These are phyloP conservation scores for Xylaria telfairii DNA, from an alignment of 495 filamentous ascomycete species.

Conservation along the genomic window DNA sequence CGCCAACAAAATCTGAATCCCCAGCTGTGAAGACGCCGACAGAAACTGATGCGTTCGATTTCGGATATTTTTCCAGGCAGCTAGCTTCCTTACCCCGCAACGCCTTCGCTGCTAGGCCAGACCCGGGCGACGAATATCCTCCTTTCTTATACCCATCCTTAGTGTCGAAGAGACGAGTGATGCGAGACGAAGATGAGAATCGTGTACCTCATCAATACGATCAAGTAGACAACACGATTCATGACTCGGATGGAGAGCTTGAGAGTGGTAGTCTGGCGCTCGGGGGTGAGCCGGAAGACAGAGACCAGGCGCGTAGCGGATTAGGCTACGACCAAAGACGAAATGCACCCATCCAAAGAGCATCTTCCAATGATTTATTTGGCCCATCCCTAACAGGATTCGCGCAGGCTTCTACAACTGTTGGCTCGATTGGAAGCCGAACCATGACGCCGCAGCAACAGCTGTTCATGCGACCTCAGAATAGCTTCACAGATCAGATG, in stretches of 20 bases:
- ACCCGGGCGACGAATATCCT: constrained; percentile 58
- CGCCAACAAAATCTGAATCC: constrained; percentile 18
- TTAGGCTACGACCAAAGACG: constrained; percentile 58
- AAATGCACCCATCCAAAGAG: constrained; percentile 72
- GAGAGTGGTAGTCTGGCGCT: constrained; percentile 85
- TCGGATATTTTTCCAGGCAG: constrained; percentile 40
- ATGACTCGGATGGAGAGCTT: constrained; percentile 56
- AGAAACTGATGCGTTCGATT: constrained; percentile 28
- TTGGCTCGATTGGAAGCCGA: constrained; percentile 64
- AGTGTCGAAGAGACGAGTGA: constrained; percentile 73
- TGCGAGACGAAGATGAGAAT: constrained; percentile 70
- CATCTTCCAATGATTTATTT: constrained; percentile 58
- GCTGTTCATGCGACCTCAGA: constrained; percentile 65
- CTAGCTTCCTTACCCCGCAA: constrained; percentile 40
- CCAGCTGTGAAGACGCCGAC: not conserved
- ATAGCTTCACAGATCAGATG: constrained; percentile 64
- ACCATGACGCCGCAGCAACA: constrained; percentile 81
- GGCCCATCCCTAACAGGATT: constrained; percentile 59
- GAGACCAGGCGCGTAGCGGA: constrained; percentile 57
- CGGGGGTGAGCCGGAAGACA: constrained; percentile 88
- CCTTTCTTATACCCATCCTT: constrained; percentile 82
- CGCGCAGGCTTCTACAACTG: constrained; percentile 56
- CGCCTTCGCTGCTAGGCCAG: constrained; percentile 34
- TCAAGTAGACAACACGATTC: constrained; percentile 44
- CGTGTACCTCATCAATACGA: constrained; percentile 67